Conservation (phyloP, 441 rosid species). For the Pelargonium citronellum region DNA sequence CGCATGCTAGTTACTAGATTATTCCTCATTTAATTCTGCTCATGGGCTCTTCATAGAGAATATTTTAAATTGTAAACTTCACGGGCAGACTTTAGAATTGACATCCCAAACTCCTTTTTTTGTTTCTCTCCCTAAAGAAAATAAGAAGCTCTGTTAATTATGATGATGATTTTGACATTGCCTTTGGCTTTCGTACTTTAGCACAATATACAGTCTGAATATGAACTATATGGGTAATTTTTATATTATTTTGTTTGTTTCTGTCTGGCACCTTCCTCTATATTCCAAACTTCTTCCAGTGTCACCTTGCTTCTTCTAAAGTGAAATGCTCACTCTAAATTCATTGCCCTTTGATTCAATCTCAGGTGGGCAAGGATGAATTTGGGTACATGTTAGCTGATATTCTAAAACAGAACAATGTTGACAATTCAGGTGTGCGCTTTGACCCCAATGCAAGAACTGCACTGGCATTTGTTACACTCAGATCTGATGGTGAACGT, state of each 20-base stretch:
- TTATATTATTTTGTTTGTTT: neutral
- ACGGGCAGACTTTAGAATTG: neutral
- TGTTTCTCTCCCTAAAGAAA: neutral
- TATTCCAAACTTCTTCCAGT: neutral
- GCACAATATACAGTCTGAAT: neutral
- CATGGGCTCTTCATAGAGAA: neutral
- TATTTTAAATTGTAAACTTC: neutral
- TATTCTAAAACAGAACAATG: constrained; percentile 69
- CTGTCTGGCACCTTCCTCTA: neutral
- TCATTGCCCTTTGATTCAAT: constrained; percentile 5
- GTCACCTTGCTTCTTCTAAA: constrained; percentile 5
- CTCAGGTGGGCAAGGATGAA: constrained; percentile 88
- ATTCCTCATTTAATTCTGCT: constrained; percentile 16
- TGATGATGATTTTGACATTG: neutral
- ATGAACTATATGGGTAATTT: too few species aligned
- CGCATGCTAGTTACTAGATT: neutral
- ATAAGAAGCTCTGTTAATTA: neutral
- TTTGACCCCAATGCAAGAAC: constrained; percentile 78
- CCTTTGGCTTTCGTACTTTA: neutral
- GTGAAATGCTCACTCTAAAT: neutral
- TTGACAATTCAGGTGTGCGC: constrained; percentile 72
- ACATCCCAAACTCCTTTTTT: too few species aligned
- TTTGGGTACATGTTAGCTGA: constrained; percentile 87
- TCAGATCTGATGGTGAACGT: constrained; percentile 92
- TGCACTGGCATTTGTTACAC: constrained; percentile 87